Evolutionary conservation across 768 basidiomycete genomes (phyloP).

Genomic region (Gelatoporia subvermispora): DNA sequence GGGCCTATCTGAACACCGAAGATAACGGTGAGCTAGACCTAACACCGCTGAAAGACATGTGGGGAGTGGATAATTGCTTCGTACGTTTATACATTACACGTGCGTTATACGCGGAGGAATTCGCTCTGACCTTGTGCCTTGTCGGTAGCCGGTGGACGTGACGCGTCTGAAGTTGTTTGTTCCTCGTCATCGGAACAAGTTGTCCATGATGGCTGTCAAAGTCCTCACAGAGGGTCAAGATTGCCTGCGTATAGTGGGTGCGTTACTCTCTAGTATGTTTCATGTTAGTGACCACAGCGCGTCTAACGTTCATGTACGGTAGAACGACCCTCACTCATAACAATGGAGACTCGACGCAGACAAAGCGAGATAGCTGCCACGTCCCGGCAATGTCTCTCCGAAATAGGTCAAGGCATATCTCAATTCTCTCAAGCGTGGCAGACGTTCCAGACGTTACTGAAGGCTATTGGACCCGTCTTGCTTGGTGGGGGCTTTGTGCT

Average conservation of each 20-base stretch:
- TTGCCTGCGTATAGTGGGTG: constrained; percentile 1
- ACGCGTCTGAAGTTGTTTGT: too few relatives aligned
- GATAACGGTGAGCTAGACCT: constrained; percentile 7
- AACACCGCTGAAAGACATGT: neutral
- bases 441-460: constrained; percentile 19
- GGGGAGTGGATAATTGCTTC: constrained; percentile 11
- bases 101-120: neutral
- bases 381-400: neutral
- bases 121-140: neutral
- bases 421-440: constrained; percentile 12
- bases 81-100: constrained; percentile 1
- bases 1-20: neutral
- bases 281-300: too few relatives aligned
- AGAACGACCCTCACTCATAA: neutral
- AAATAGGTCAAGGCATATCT: neutral
- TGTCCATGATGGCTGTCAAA: neutral
- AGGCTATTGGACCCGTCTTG: too few relatives aligned
- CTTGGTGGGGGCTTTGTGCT: too few relatives aligned
- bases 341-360: neutral
- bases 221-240: constrained; percentile 1
- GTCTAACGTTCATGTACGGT: too few relatives aligned
- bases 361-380: neutral
- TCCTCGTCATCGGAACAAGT: neutral
- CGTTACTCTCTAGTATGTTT: too few relatives aligned
- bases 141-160: too few relatives aligned